Base-by-base conservation (phyloP, 2,329 filamentous ascomycete species). In the Bipolaris oryzae region DNA sequence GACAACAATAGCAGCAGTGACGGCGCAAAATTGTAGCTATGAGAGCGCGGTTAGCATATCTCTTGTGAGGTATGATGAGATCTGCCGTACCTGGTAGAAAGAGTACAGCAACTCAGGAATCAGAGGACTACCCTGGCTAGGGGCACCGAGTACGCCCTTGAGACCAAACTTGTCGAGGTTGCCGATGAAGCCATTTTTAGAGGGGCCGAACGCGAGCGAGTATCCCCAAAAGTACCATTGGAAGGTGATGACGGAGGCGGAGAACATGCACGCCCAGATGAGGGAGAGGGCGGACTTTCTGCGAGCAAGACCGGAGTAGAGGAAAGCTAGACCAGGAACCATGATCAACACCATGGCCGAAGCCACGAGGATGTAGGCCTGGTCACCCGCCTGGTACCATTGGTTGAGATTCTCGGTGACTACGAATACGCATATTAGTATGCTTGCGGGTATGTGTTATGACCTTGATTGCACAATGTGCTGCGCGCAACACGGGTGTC, bases 171-270 rank as follows among this genome's bases (percentile, higher is more conserved):
- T 90, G 67, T 88, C 84, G 53, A 99, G 80, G 76, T 98, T 87
- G 53, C 95, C 95, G 73, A 99, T 98, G 80, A 90, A 98, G 50
- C 91, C 89, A 79, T 91, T 97, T 66, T 86, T 92, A 4, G 89
- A 90, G 41, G 85, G 83, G 72, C 90, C 95, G 79, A 98, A 97
- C 50, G 94, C 93, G 60, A 99, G 83, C 13, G 94, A 96, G 78
- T 96, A 99, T 35, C 95, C 95, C 94, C 95, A 98, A 78, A 99
- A 97, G 74, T 97, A 98, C 95, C 95, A 99, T 81, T 99, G 95
- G 82, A 99, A 97, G 54, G 91, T 89, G 76, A 97, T 84, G 74
- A 98, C 88, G 45, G 91, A 93, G 74, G 90, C 90, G 44, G 92
- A 95, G 76, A 90, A 94, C 91, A 99, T 96, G 80, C 90, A 92